Evolutionary conservation across 2,329 filamentous ascomycete species (phyloP).

Genomic region (Pseudodiploospora longispora): DNA sequence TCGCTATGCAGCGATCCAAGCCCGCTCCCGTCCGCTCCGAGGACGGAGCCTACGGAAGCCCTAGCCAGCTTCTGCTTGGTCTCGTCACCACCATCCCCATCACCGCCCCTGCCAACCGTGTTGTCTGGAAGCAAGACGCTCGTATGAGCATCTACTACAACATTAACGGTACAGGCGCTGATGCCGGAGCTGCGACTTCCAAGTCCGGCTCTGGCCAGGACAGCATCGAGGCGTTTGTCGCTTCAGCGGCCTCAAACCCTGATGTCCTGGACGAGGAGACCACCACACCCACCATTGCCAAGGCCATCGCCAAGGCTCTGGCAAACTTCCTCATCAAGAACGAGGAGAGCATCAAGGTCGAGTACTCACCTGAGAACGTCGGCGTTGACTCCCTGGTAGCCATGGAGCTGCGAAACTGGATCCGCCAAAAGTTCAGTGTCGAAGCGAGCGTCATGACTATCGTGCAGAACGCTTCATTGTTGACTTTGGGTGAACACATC

Average conservation of each 20-base stretch:
- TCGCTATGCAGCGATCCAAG: constrained; percentile 4
- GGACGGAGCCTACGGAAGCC: neutral
- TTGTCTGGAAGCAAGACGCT: constrained; percentile 11
- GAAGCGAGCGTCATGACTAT: constrained; percentile 16
- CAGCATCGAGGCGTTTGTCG: neutral
- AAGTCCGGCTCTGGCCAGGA: neutral
- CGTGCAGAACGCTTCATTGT: constrained; percentile 3
- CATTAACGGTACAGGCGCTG: neutral
- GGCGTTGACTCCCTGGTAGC: constrained; percentile 17
- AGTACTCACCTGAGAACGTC: constrained; percentile 3
- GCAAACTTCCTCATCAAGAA: constrained; percentile 11
- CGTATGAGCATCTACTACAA: constrained; percentile 10
- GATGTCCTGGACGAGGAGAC: neutral
- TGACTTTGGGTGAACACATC: constrained; percentile 1
- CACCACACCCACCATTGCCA: neutral
- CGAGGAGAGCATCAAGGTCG: constrained; percentile 7
- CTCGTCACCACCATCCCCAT: constrained; percentile 9
- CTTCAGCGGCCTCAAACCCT: neutral
- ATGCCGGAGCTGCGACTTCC: neutral
- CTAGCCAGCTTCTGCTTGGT: constrained; percentile 2
- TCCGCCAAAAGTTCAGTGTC: constrained; percentile 11
- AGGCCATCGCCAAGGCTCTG: neutral
- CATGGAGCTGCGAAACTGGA: constrained; percentile 17
- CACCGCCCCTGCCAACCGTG: constrained; percentile 3
- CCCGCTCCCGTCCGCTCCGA: neutral